A percentile compares a stretch with the other conserved stretches of the same genome.
Conservation (phyloP, 2,329 filamentous ascomycete genomes). For the Pseudocercospora musae region DNA sequence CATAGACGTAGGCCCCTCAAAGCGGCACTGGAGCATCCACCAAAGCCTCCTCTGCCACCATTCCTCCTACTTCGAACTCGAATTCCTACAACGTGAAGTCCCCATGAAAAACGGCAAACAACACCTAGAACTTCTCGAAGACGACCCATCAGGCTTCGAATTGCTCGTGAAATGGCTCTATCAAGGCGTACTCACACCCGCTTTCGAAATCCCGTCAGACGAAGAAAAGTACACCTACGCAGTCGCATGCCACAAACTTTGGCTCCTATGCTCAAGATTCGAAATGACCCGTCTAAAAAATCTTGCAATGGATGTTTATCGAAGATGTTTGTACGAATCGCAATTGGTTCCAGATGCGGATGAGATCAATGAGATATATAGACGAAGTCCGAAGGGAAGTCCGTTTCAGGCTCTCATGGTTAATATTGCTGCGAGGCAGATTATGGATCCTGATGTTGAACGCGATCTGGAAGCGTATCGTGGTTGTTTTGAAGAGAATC, state of each 20-base stretch:
- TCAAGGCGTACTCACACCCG: constrained; percentile 52
- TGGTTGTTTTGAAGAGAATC: constrained; percentile 48
- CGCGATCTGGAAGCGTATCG: constrained; percentile 50
- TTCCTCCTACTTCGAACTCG: constrained; percentile 46
- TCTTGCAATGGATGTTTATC: constrained; percentile 54
- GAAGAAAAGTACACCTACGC: constrained; percentile 54
- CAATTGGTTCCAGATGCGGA: constrained; percentile 53
- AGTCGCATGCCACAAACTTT: constrained; percentile 53
- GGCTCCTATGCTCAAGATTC: constrained; percentile 52
- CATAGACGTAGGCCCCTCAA: constrained; percentile 48
- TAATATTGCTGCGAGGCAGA: constrained; percentile 54
- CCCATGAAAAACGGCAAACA: constrained; percentile 36
- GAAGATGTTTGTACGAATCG: constrained; percentile 49
- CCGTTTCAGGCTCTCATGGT: constrained; percentile 52
- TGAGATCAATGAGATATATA: constrained; percentile 55
- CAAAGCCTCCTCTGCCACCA: constrained; percentile 53
- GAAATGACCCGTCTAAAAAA: constrained; percentile 52
- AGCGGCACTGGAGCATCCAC: constrained; percentile 51
- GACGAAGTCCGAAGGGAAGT: constrained; percentile 42
- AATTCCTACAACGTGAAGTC: constrained; percentile 35
- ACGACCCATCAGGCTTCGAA: constrained; percentile 53
- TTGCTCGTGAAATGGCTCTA: constrained; percentile 57
- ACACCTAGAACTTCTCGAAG: constrained; percentile 47
- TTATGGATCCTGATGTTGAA: constrained; percentile 54
- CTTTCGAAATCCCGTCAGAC: constrained; percentile 42